A percentile compares a stretch with the other conserved stretches of the same genome.
phyloP scores from a whole-genome alignment of 257 asterid genomes.

The Solanum dulcamara region DNA sequence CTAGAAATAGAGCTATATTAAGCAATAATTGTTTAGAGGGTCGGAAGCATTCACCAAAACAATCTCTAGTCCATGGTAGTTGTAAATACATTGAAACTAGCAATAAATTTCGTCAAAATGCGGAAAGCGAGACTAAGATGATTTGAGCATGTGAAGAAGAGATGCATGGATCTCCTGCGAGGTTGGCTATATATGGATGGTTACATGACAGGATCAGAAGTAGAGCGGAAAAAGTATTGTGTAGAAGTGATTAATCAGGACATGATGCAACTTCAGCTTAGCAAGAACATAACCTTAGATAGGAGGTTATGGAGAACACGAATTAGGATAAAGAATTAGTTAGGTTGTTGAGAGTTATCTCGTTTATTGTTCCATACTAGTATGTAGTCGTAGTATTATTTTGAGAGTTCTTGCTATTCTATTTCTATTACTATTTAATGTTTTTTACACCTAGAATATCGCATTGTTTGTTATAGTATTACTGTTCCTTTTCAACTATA shows the following conservation, averaged over 20 bases:
- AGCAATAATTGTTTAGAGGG: background rate
- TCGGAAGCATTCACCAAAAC: background rate
- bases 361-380: background rate
- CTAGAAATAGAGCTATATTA: background rate
- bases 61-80: background rate
- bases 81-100: background rate
- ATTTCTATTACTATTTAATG: too few relatives aligned
- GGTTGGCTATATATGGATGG: background rate
- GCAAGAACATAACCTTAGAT: background rate
- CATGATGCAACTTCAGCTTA: background rate
- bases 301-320: background rate
- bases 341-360: background rate
- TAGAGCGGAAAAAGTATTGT: too few relatives aligned
- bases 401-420: background rate
- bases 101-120: background rate
- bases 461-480: background rate
- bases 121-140: background rate
- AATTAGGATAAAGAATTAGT: background rate
- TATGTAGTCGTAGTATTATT: background rate
- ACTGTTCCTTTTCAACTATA: background rate
- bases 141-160: background rate
- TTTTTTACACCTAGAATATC: too few relatives aligned
- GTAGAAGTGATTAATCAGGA: background rate
- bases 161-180: background rate
- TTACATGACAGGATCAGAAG: too few relatives aligned